These are phyloP conservation scores for Fusarium coicis DNA, from an alignment of 2,329 filamentous ascomycete species.

Conservation along the genomic window DNA sequence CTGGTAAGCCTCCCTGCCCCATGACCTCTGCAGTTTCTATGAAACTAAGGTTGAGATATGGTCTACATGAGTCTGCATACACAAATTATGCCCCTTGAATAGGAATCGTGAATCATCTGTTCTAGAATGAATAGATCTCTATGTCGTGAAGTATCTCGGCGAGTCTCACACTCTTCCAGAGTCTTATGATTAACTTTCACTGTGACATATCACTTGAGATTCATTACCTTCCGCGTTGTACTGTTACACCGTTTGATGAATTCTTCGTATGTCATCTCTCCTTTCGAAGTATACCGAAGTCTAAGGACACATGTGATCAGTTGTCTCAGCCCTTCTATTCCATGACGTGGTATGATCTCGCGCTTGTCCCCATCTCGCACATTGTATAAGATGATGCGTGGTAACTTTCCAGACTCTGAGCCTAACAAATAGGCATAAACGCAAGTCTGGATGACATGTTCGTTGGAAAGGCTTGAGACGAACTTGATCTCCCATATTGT, in stretches of 20 bases:
- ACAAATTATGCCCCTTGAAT: not conserved
- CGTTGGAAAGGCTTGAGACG: conserved; percentile 38
- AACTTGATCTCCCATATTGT: conserved; percentile 48
- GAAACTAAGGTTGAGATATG: not conserved
- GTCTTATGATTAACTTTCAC: not conserved
- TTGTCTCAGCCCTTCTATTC: conserved; percentile 1
- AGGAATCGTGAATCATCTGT: not conserved
- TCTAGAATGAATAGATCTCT: not conserved
- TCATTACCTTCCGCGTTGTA: conserved; percentile 9
- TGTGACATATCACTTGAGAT: not conserved
- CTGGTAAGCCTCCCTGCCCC: not conserved
- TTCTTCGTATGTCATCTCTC: conserved; percentile 6
- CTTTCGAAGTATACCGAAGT: conserved; percentile 29
- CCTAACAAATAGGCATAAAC: conserved; percentile 42
- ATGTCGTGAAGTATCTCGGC: not conserved
- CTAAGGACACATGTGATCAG: conserved; percentile 34
- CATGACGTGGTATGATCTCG: conserved; percentile 26
- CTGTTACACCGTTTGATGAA: conserved; percentile 23
- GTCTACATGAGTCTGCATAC: not conserved
- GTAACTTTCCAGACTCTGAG: conserved; percentile 6
- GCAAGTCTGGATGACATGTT: conserved; percentile 43
- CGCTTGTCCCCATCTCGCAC: conserved; percentile 43
- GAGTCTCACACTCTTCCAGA: not conserved
- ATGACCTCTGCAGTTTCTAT: not conserved
- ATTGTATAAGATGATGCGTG: conserved; percentile 42